phyloP scores from a whole-genome alignment of 2,329 filamentous ascomycete species.

The Leptodontidium sp. region DNA sequence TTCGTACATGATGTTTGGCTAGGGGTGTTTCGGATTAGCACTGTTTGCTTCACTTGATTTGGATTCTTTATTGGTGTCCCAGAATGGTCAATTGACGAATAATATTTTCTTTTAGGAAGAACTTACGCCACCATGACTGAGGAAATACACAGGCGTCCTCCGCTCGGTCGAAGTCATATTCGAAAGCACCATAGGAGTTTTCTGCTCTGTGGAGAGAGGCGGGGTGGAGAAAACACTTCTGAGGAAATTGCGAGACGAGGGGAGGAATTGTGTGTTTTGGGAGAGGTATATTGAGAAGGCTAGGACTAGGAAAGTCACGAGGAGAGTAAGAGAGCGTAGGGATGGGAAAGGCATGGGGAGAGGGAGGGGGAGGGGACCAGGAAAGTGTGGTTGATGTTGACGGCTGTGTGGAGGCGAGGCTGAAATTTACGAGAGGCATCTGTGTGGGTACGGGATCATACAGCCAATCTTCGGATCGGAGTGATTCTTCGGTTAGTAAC shows the following conservation, averaged over 20 bases:
- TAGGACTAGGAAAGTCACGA: constrained; percentile 16
- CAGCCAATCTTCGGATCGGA: too few species aligned
- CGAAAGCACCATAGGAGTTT: background rate
- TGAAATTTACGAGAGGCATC: background rate
- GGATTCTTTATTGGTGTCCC: too few species aligned
- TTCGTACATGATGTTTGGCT: constrained; percentile 73
- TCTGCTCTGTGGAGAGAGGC: background rate
- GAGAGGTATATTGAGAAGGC: constrained; percentile 31
- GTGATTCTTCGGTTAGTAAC: too few species aligned
- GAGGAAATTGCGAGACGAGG: constrained; percentile 13
- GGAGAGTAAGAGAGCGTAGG: background rate
- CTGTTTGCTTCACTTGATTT: too few species aligned
- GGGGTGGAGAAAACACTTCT: constrained; percentile 5
- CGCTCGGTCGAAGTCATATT: constrained; percentile 33
- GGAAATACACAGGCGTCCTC: constrained; percentile 40
- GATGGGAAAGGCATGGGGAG: constrained; percentile 16
- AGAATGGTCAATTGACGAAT: too few species aligned
- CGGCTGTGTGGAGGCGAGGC: constrained; percentile 8
- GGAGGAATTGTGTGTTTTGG: constrained; percentile 14
- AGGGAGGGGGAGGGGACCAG: background rate
- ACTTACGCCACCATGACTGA: constrained; percentile 43
- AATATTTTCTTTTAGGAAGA: too few species aligned
- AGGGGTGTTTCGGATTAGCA: background rate
- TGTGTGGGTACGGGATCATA: background rate
- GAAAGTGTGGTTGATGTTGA: background rate